Evolutionary conservation across 2,329 filamentous ascomycete genomes (phyloP).

Genomic region (Fusarium torulosum): DNA sequence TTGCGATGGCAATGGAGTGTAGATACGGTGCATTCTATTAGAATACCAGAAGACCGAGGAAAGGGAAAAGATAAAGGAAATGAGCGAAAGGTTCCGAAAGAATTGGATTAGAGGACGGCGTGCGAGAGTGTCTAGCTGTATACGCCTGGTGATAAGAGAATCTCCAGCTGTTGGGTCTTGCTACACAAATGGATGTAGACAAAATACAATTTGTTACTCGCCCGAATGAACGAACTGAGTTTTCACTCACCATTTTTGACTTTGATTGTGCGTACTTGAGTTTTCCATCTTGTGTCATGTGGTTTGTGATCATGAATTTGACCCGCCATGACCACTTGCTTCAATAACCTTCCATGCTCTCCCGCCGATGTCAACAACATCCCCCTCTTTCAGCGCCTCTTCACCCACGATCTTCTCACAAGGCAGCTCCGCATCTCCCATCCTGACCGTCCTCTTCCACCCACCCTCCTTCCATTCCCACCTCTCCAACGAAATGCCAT

Average conservation of each 20-base stretch:
- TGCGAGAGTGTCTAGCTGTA: slow-evolving; percentile 14
- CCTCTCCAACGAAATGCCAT: slow-evolving; percentile 63
- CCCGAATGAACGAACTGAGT: slow-evolving; percentile 8
- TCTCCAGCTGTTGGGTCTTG: slow-evolving; percentile 5
- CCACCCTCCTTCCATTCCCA: slow-evolving; percentile 61
- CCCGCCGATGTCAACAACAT: slow-evolving; percentile 43
- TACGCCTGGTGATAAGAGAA: slow-evolving; percentile 8
- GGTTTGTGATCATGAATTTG: background rate
- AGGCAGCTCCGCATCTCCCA: slow-evolving; percentile 54
- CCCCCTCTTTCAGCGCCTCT: slow-evolving; percentile 23
- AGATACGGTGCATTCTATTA: slow-evolving; percentile 27
- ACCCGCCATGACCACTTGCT: slow-evolving; percentile 6
- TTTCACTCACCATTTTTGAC: background rate
- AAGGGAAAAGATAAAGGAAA: slow-evolving; percentile 23
- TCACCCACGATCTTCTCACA: slow-evolving; percentile 47
- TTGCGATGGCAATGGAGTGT: slow-evolving; percentile 18
- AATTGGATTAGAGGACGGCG: background rate
- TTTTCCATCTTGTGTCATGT: background rate
- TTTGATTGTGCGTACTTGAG: background rate
- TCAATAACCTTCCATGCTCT: slow-evolving; percentile 54
- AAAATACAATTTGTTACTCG: slow-evolving; percentile 28
- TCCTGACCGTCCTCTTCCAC: slow-evolving; percentile 55
- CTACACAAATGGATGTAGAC: slow-evolving; percentile 12
- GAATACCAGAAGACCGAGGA: slow-evolving; percentile 13
- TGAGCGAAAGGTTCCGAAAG: background rate